Base-by-base conservation (phyloP, 164 flowering plant species). In the Aristolochia californica region DNA sequence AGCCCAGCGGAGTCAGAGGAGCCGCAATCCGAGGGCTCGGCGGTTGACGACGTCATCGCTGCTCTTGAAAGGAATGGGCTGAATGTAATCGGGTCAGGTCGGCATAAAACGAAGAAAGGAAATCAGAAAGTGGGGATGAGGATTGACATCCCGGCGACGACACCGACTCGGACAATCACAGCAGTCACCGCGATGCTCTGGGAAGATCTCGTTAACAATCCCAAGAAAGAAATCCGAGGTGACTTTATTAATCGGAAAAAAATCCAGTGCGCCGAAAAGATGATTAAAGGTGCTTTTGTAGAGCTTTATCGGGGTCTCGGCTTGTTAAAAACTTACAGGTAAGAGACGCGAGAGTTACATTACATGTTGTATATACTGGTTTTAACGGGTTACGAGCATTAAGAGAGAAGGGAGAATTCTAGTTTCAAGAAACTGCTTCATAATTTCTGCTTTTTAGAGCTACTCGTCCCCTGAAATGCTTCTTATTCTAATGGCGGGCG, bases 251-350 rank as follows among this genome's bases (percentile, higher is more conserved):
- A 64, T 56, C 57, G 83, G 60, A 94, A 83, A 74, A 90, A 83
- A 70, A 76, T 88, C 22, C 86, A 90, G 57, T 76, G 80, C 64
- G 99, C 97, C 27, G 89, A 90, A 58, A 93, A 93, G 73, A 89
- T 85, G 87, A 89, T 93, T 12, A 65, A 97, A 65, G 78, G 81
- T 0, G 96, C 97, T 15, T 94, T 81, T 66, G 95, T 94, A 25
- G 99, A 94, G 70, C 91, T 94, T 67, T 94, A 94, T 66, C 70
- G 73, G 63, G 97, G 95, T 27, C 93, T 88, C 52, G 87, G 83
- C 18, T 74, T 94, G 2, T 72, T 94, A 4, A 87, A 80, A 68
- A 90, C 88, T 59, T 94, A 84, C 81, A 82, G 99, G 99, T 71
- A 14, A 23, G 22, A 8, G 24, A 25, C 17, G n/a, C n/a, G n/a